A percentile compares a stretch with the other conserved stretches of the same genome.
These are phyloP conservation scores for Eleusine indica DNA, from an alignment of 176 grass and related monocot genomes.

Conservation along the genomic window DNA sequence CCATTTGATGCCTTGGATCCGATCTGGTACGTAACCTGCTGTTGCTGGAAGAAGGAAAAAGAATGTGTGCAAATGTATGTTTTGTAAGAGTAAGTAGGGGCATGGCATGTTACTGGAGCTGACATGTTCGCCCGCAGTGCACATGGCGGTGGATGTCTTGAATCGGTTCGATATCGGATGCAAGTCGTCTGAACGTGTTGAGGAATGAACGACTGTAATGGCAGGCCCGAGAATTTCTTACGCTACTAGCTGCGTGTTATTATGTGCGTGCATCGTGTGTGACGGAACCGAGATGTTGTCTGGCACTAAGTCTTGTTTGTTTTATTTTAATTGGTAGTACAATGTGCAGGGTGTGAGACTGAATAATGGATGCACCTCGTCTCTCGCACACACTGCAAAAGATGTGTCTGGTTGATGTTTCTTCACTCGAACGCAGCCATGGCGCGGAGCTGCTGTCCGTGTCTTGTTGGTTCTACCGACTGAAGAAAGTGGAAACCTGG, in stretches of 20 bases:
- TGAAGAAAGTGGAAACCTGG: no score
- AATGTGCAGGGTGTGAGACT: no score
- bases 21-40: neutral
- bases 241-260: neutral
- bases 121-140: neutral
- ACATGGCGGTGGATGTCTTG: conserved; percentile 14
- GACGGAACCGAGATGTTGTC: no score
- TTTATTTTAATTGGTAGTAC: neutral
- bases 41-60: neutral
- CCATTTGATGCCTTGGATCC: neutral
- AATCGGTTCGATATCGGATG: neutral
- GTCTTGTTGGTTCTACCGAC: no score
- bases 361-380: no score
- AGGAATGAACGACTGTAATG: neutral
- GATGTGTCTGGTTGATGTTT: neutral
- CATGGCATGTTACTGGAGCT: neutral
- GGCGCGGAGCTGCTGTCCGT: no score
- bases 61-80: neutral
- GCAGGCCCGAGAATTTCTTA: neutral
- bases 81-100: neutral
- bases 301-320: neutral
- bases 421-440: neutral
- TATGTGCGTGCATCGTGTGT: neutral
- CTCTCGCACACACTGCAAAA: neutral
- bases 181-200: neutral